These are phyloP conservation scores for Paecilomyces sp. DNA, from an alignment of 2,329 filamentous ascomycete genomes.

Conservation along the genomic window DNA sequence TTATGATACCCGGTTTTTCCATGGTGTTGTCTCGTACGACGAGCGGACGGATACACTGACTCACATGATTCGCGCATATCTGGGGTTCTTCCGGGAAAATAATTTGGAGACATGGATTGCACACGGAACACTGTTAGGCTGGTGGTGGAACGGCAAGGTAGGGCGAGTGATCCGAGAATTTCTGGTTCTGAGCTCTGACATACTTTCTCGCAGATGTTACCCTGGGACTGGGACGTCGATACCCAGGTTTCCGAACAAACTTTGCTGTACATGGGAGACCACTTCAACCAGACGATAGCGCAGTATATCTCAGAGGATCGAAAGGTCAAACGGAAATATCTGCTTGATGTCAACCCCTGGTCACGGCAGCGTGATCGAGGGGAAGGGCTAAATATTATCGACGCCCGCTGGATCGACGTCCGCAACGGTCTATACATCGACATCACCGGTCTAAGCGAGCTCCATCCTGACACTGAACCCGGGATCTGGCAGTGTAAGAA, in stretches of 20 bases:
- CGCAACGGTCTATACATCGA: slow-evolving; percentile 73
- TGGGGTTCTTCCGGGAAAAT: slow-evolving; percentile 57
- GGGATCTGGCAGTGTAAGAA: slow-evolving; percentile 77
- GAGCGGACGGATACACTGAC: slow-evolving; percentile 59
- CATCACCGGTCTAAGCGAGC: slow-evolving; percentile 69
- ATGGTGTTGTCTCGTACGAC: slow-evolving; percentile 55
- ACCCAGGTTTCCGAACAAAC: slow-evolving; percentile 67
- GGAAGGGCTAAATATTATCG: slow-evolving; percentile 71
- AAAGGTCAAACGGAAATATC: slow-evolving; percentile 49
- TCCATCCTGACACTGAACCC: slow-evolving; percentile 51
- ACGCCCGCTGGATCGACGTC: slow-evolving; percentile 75
- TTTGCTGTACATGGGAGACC: slow-evolving; percentile 56
- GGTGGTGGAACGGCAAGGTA: slow-evolving; percentile 75
- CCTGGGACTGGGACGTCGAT: slow-evolving; percentile 81
- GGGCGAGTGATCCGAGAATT: background rate
- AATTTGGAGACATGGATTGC: slow-evolving; percentile 78
- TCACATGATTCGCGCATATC: slow-evolving; percentile 67
- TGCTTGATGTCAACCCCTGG: slow-evolving; percentile 72
- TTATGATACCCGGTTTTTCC: slow-evolving; percentile 68
- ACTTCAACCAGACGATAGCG: slow-evolving; percentile 62
- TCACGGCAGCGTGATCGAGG: slow-evolving; percentile 54
- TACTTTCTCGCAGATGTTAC: slow-evolving; percentile 51
- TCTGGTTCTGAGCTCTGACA: background rate
- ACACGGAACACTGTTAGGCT: slow-evolving; percentile 74
- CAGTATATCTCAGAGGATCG: slow-evolving; percentile 33